Base-by-base conservation (phyloP, 148 eudicot genomes). In the Simmondsia chinensis region DNA sequence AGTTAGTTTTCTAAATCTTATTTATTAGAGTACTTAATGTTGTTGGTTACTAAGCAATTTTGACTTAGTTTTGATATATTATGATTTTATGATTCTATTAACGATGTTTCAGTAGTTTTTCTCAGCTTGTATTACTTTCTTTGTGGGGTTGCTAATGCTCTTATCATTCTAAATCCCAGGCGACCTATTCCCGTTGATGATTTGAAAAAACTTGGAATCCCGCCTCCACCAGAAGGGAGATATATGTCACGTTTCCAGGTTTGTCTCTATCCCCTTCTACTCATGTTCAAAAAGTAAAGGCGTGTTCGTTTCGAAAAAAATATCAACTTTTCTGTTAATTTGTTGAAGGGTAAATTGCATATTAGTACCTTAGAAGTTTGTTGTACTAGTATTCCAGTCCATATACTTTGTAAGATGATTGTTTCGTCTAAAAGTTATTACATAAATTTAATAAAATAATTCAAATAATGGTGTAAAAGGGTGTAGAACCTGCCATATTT, bases 151-250 rank as follows among this genome's bases (percentile, higher is more conserved):
- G n/a, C n/a, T n/a, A n/a, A n/a, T 49, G 26, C 32, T 29, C 22
- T 32, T 43, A 20, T 33, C 12, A 12, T 44, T 47, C 28, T 3
- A 38, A 16, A 43, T 43, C 36, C 38, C 66, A 89, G 97, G 61
- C 82, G 94, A 31, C 83, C 72, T 52, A 82, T 91, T 21, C 99
- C 99, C 6, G 61, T 38, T 14, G 94, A 86, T 59, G 99, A 82
- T 53, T 54, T 91, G 72, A 82, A 79, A 52, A 69, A 71, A 67
- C 94, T 91, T 18, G 95, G 95, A 37, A 86, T 91, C 29, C 80
- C 88, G 46, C 83, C 83, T 62, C 99, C 99, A 20, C 99, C 99
- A 12, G 99, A 91, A 71, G 99, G 95, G 51, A 69, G 77, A 68
- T 91, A 91, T 62, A 59, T 76, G 81, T 72, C 95, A 48, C 89